phyloP scores from a whole-genome alignment of 2,329 filamentous ascomycete species.

The Trichoderma guizhouense region DNA sequence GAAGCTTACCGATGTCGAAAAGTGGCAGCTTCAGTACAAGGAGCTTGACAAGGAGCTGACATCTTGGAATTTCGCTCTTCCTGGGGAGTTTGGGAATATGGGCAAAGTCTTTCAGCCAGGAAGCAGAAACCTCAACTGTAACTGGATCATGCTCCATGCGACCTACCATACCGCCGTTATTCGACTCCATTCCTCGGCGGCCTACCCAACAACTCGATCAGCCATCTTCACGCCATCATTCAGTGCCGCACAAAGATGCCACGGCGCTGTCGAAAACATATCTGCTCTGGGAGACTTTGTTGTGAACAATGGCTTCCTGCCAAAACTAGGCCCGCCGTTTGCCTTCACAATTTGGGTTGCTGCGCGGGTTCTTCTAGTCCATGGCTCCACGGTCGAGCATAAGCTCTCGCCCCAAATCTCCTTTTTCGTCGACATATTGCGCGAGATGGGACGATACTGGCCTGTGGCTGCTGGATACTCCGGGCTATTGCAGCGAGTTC shows the following conservation, averaged over 20 bases:
- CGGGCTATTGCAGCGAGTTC: constrained; percentile 72
- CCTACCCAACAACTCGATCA: constrained; percentile 84
- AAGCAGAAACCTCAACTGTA: constrained; percentile 69
- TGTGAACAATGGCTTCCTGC: constrained; percentile 67
- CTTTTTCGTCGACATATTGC: constrained; percentile 77
- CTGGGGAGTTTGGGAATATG: constrained; percentile 80
- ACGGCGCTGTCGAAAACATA: constrained; percentile 79
- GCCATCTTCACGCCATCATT: constrained; percentile 88
- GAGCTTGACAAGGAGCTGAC: constrained; percentile 77
- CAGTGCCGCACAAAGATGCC: constrained; percentile 77
- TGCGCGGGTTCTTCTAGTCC: constrained; percentile 79
- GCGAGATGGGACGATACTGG: constrained; percentile 80
- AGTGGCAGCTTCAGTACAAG: constrained; percentile 85
- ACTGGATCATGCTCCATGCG: constrained; percentile 87
- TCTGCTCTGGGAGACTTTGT: constrained; percentile 76
- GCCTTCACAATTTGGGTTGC: constrained; percentile 93
- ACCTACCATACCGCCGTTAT: constrained; percentile 90
- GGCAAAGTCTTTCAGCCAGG: constrained; percentile 70
- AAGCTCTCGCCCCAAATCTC: constrained; percentile 75
- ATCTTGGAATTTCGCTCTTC: constrained; percentile 79
- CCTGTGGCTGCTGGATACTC: constrained; percentile 81
- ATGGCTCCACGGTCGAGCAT: constrained; percentile 85
- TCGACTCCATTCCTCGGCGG: constrained; percentile 84
- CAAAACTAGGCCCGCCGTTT: constrained; percentile 83
- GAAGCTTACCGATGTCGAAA: constrained; percentile 76